phyloP scores from a whole-genome alignment of 2,329 filamentous ascomycete genomes.

The Coniochaeta sp. region DNA sequence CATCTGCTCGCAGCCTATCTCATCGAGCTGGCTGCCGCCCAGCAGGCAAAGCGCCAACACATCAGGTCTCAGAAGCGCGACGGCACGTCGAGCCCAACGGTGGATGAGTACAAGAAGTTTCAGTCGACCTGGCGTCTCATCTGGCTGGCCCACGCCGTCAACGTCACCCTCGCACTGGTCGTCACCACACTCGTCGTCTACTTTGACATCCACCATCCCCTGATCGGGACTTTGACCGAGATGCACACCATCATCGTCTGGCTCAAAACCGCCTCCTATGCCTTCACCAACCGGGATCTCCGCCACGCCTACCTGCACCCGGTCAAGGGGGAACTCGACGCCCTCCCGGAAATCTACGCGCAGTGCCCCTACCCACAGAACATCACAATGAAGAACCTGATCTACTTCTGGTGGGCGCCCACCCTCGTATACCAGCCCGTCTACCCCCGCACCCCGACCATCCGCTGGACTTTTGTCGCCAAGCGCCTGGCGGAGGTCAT shows the following conservation, averaged over 20 bases:
- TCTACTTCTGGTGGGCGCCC: constrained; percentile 97
- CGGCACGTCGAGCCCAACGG: constrained; percentile 46
- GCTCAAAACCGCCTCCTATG: constrained; percentile 93
- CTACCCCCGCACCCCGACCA: constrained; percentile 75
- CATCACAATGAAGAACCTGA: constrained; percentile 79
- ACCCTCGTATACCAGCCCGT: constrained; percentile 95
- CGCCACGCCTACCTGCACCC: constrained; percentile 85
- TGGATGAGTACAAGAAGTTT: constrained; percentile 59
- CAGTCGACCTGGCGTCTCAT: constrained; percentile 72
- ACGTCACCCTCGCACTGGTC: constrained; percentile 72
- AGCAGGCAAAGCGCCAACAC: constrained; percentile 65
- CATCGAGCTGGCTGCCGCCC: constrained; percentile 78
- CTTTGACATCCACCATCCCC: constrained; percentile 82
- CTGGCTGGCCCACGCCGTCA: constrained; percentile 73
- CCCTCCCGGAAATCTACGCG: constrained; percentile 74
- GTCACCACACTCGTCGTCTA: constrained; percentile 84
- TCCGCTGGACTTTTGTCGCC: constrained; percentile 81
- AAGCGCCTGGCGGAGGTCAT: constrained; percentile 76
- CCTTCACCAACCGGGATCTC: constrained; percentile 91
- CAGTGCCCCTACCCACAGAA: constrained; percentile 84
- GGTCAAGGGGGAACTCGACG: constrained; percentile 54
- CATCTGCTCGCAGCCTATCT: constrained; percentile 86
- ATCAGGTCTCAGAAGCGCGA: constrained; percentile 42
- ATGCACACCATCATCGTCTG: constrained; percentile 91
- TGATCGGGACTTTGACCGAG: constrained; percentile 87